Evolutionary conservation across 148 eudicot genomes (phyloP).

Genomic region (Rhododendron simsii): DNA sequence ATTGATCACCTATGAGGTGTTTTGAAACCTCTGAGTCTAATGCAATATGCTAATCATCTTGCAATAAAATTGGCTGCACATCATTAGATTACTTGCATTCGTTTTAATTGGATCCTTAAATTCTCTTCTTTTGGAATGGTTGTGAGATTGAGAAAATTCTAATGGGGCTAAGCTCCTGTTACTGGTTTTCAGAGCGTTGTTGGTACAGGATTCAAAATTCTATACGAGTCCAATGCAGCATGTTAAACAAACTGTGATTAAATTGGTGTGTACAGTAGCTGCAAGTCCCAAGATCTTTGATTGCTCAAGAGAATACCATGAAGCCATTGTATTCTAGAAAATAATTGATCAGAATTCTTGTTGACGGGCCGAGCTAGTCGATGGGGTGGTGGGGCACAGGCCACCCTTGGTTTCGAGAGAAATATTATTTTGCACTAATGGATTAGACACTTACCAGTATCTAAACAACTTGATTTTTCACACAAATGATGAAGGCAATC

Average conservation of each 20-base stretch:
- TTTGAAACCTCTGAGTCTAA: neutral
- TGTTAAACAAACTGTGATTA: neutral
- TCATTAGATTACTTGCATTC: neutral
- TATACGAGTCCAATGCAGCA: neutral
- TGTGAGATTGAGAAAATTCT: neutral
- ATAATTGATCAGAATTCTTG: neutral
- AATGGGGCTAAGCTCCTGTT: neutral
- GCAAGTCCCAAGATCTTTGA: neutral
- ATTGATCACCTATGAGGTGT: neutral
- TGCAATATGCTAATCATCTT: neutral
- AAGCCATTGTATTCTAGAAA: neutral
- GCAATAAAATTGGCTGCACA: neutral
- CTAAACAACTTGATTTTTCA: neutral
- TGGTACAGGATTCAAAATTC: neutral
- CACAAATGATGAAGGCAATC: neutral
- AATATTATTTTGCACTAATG: neutral
- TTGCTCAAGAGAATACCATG: neutral
- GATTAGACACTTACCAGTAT: neutral
- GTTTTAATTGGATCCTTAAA: neutral
- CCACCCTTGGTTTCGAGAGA: neutral
- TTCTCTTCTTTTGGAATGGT: neutral
- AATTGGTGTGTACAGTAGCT: neutral
- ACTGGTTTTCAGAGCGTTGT: neutral
- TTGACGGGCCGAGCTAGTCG: neutral
- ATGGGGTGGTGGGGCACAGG: neutral